Evolutionary conservation across 805 yeast species (phyloP).

Genomic region (Wickerhamomyces subpelliculosus): DNA sequence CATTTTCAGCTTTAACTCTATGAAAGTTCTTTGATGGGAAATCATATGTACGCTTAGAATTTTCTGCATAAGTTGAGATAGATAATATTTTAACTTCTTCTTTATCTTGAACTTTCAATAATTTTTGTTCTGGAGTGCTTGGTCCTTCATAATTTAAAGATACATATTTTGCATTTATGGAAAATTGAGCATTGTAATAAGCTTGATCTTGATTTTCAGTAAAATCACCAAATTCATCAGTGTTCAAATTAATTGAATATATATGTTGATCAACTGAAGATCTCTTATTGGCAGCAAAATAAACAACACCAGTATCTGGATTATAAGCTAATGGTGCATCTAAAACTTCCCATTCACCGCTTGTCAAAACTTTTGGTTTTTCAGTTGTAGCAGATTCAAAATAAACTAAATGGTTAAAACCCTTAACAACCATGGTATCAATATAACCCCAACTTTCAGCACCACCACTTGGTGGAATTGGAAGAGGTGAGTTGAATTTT

Average conservation of each 20-base stretch:
- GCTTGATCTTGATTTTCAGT: conserved; percentile 52
- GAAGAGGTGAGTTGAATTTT: conserved; percentile 43
- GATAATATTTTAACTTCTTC: conserved; percentile 4
- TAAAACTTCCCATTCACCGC: conserved; percentile 86
- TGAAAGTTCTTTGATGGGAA: conserved; percentile 50
- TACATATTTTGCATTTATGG: conserved; percentile 65
- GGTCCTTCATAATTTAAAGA: conserved; percentile 71
- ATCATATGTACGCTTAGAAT: conserved; percentile 28
- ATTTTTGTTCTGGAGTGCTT: conserved; percentile 62
- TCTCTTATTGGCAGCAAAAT: conserved; percentile 63
- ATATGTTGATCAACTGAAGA: conserved; percentile 29
- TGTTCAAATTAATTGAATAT: conserved; percentile 11
- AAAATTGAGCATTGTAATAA: conserved; percentile 61
- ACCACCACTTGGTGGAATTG: conserved; percentile 45
- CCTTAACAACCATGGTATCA: conserved; percentile 64
- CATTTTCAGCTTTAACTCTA: conserved; percentile 36
- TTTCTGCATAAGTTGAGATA: conserved; percentile 3
- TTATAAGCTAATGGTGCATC: conserved; percentile 58
- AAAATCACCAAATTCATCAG: conserved; percentile 30
- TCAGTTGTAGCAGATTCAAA: conserved; percentile 58
- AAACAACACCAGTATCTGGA: conserved; percentile 37
- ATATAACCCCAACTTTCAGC: conserved; percentile 56
- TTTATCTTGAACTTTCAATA: conserved; percentile 40
- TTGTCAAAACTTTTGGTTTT: conserved; percentile 51
- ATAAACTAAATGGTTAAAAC: conserved; percentile 72